Evolutionary conservation across 768 basidiomycete genomes (phyloP).

Genomic region (Rhizopogon sp.): DNA sequence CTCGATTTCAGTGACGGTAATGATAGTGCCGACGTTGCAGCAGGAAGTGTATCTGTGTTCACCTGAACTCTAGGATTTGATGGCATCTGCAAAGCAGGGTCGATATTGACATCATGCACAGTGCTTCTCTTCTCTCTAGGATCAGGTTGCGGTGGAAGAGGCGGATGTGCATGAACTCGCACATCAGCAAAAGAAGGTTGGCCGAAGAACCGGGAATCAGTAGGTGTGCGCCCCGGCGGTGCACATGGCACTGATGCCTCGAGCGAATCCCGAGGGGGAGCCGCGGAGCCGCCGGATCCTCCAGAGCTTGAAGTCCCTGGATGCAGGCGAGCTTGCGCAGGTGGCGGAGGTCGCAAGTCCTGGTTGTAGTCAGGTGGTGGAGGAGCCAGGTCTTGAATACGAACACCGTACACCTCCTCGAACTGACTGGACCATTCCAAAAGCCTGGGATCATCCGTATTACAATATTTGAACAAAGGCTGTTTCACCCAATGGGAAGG

Average conservation of each 20-base stretch:
- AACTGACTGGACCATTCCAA: conserved; percentile 59
- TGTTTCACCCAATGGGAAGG: conserved; percentile 22
- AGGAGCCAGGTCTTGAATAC: conserved; percentile 42
- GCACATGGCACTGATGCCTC: conserved; percentile 18
- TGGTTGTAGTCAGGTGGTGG: conserved; percentile 12
- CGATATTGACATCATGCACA: conserved; percentile 24
- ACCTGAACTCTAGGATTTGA: conserved; percentile 16
- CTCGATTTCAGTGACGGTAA: conserved; percentile 73
- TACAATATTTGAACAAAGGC: conserved; percentile 64
- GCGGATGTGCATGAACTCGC: conserved; percentile 11
- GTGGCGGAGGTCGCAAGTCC: conserved; percentile 27
- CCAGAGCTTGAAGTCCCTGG: background rate
- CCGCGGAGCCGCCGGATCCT: background rate
- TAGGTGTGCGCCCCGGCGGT: conserved; percentile 28
- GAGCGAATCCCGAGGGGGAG: conserved; percentile 4
- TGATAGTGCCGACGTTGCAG: conserved; percentile 32
- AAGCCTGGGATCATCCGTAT: conserved; percentile 49
- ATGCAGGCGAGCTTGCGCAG: conserved; percentile 19
- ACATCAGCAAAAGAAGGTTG: conserved; percentile 14
- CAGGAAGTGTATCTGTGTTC: conserved; percentile 12
- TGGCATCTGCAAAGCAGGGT: conserved; percentile 24
- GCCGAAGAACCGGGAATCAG: conserved; percentile 31
- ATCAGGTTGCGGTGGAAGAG: conserved; percentile 11
- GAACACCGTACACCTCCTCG: conserved; percentile 63
- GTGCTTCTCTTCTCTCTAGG: conserved; percentile 20